phyloP scores from a whole-genome alignment of 164 flowering plant species.

The Saururus chinensis region DNA sequence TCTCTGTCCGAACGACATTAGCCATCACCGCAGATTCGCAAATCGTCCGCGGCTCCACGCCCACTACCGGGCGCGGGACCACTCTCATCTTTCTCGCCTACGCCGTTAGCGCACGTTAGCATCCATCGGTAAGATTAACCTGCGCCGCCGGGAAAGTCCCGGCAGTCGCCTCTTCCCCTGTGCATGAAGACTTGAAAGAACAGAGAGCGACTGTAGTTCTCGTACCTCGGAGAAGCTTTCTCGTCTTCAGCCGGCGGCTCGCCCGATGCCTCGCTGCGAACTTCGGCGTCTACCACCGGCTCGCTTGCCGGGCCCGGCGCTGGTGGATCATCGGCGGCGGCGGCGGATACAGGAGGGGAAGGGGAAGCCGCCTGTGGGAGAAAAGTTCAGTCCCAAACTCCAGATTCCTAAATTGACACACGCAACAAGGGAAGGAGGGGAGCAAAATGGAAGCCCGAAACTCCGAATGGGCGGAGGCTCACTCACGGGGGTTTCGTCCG shows the following conservation, averaged over 20 bases:
- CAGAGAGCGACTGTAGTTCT: neutral
- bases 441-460: neutral
- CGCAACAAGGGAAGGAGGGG: neutral
- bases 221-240: slow-evolving; percentile 9
- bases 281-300: slow-evolving; percentile 25
- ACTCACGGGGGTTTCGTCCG: slow-evolving; percentile 18
- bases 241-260: slow-evolving; percentile 17
- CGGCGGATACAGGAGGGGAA: slow-evolving; percentile 3
- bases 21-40: too few species aligned
- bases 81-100: too few species aligned
- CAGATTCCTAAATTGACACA: too few species aligned
- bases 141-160: too few species aligned
- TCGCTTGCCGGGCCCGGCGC: slow-evolving; percentile 1
- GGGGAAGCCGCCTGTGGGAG: slow-evolving; percentile 8
- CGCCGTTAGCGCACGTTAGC: too few species aligned
- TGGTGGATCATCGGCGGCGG: slow-evolving; percentile 15
- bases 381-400: too few species aligned
- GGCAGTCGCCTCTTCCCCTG: too few species aligned
- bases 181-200: too few species aligned
- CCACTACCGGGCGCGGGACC: too few species aligned
- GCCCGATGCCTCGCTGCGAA: slow-evolving; percentile 15
- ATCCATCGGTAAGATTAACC: too few species aligned
- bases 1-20: too few species aligned
- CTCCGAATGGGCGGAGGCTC: neutral
- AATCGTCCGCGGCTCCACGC: too few species aligned